Base-by-base conservation (phyloP, 164 flowering plant species). In the Kingdonia uniflora region DNA sequence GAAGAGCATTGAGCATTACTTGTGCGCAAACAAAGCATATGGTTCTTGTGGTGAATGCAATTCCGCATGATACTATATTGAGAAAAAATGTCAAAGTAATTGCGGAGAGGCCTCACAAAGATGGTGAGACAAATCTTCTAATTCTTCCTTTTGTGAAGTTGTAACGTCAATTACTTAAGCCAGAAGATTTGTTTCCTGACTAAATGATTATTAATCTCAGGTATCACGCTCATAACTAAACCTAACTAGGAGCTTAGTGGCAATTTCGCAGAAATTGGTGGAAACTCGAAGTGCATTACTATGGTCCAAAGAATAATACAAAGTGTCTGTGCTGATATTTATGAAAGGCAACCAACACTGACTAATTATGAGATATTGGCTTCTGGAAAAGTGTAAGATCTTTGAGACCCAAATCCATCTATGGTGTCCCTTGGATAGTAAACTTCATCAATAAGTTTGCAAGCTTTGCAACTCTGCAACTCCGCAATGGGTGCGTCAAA, bases 381-480 rank as follows among this genome's bases (percentile, higher is more conserved):
- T 55, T 75, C 85, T 49, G 88, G 94, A n/a, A 82, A 68, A 68
- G 79, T 72, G 73, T 73, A 46, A 75, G 65, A 59, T 81, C 91
- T 4, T 33, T 73, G 64, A 77, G 80, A 68, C 95, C 99, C 1
- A 92, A 84, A 67, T 95, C 10, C 95, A 88, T 68, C 65, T 92
- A 23, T 61, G 62, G 42, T 92, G 99, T 60, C 77, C 75, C 16
- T 71, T 20, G 96, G 91, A 16, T 87, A 88, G 63, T 86, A 82
- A 55, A 92, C 88, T 26, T 64, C 85, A 7, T 73, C 88, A 1
- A 80, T 16, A 94, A 94, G 65, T 94, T 88, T 61, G 97, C 97
- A 19, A 94, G 99, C 71, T 88, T 84, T 60, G 99, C 97, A 29
- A 89, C 99, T 14, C 99, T 96, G 1, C 74, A 72, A 67, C 96